Conservation (phyloP, 2,329 filamentous ascomycete species). For the Penicillium sp. region DNA sequence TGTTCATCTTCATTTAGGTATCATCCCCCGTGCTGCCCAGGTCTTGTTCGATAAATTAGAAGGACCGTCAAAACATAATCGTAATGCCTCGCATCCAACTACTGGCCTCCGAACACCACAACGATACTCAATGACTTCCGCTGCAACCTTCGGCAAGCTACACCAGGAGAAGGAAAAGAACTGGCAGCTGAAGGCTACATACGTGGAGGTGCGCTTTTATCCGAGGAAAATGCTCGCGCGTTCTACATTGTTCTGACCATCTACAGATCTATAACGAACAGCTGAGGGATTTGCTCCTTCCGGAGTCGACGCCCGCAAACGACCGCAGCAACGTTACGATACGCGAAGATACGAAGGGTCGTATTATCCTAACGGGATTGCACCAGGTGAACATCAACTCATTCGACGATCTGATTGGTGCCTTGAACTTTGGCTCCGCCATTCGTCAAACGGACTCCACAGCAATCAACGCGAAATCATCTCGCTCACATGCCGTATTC, state of each 20-base stretch:
- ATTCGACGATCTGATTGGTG: slow-evolving; percentile 79
- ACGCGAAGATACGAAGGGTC: slow-evolving; percentile 85
- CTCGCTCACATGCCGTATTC: slow-evolving; percentile 93
- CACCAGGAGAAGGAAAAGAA: slow-evolving; percentile 63
- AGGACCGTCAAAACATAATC: slow-evolving; percentile 45
- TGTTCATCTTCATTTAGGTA: slow-evolving; percentile 50
- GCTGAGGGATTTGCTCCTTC: slow-evolving; percentile 75
- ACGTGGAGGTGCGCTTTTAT: slow-evolving; percentile 55
- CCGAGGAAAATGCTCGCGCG: neutral
- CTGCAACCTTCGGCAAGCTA: slow-evolving; percentile 41
- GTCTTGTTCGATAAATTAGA: slow-evolving; percentile 83
- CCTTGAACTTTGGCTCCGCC: slow-evolving; percentile 81
- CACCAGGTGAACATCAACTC: slow-evolving; percentile 82
- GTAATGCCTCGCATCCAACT: slow-evolving; percentile 60
- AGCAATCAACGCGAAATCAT: slow-evolving; percentile 94
- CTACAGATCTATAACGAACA: slow-evolving; percentile 91
- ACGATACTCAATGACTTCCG: slow-evolving; percentile 59
- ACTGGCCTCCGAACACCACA: slow-evolving; percentile 69
- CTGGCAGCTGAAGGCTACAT: slow-evolving; percentile 89
- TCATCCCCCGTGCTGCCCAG: slow-evolving; percentile 84
- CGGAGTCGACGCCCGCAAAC: slow-evolving; percentile 58
- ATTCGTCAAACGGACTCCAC: slow-evolving; percentile 96
- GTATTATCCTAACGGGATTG: slow-evolving; percentile 85
- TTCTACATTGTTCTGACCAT: slow-evolving; percentile 3
- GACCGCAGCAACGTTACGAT: slow-evolving; percentile 80